Evolutionary conservation across 768 basidiomycete genomes (phyloP).

Genomic region (Ramaria rubella): DNA sequence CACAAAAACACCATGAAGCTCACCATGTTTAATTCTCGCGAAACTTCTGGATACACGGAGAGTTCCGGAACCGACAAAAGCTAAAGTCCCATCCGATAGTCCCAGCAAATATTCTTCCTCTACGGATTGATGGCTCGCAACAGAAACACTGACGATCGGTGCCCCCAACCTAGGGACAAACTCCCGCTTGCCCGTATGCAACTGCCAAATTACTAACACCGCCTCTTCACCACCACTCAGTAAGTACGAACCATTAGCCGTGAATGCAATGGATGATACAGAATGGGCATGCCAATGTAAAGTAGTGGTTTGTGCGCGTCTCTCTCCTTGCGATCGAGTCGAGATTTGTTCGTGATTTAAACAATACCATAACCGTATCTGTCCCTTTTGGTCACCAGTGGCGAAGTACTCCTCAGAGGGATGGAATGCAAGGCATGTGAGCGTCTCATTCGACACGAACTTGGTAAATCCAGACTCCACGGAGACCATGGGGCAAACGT

Average conservation of each 20-base stretch:
- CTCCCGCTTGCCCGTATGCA: conserved; percentile 82
- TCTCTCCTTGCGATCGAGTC: conserved; percentile 38
- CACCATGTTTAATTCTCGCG: conserved; percentile 74
- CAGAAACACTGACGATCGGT: conserved; percentile 65
- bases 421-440: conserved; percentile 84
- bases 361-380: conserved; percentile 90
- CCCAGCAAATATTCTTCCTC: conserved; percentile 87
- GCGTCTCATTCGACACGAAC: conserved; percentile 69
- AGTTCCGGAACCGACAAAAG: conserved; percentile 64
- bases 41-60: conserved; percentile 68
- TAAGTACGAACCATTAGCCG: conserved; percentile 85
- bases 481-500: conserved; percentile 56
- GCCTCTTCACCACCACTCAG: conserved; percentile 93
- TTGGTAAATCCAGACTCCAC: conserved; percentile 67
- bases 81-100: conserved; percentile 73
- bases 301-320: conserved; percentile 74
- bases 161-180: conserved; percentile 91
- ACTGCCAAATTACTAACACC: conserved; percentile 95
- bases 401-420: conserved; percentile 92
- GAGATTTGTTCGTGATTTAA: conserved; percentile 48
- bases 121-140: conserved; percentile 36
- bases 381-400: conserved; percentile 83
- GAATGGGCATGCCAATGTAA: conserved; percentile 98
- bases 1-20: conserved; percentile 5
- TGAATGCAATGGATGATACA: conserved; percentile 80